Percentiles rank a stretch among this genome's conserved stretches.
phyloP scores from a whole-genome alignment of 2,329 filamentous ascomycete genomes.

The Alternaria novae-zelandiae region DNA sequence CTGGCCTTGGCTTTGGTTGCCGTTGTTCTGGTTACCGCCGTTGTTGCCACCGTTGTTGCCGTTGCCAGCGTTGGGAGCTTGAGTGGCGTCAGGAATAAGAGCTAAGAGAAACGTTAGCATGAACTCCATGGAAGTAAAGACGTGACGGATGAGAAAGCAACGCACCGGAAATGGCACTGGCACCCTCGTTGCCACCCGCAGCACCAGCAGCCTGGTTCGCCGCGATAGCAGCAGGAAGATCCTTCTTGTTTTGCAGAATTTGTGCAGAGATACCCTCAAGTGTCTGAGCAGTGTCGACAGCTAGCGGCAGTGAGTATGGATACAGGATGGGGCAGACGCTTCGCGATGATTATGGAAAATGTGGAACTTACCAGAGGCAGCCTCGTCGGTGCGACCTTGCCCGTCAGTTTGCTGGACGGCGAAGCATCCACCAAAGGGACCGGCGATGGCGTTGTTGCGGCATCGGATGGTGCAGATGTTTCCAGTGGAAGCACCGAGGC shows the following conservation, averaged over 20 bases:
- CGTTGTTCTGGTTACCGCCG: conserved; percentile 9
- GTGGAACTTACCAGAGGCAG: conserved; percentile 35
- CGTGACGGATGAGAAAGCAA: conserved; percentile 21
- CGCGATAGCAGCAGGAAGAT: conserved; percentile 57
- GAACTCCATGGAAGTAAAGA: conserved; percentile 17
- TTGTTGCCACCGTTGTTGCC: conserved; percentile 17
- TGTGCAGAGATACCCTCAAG: conserved; percentile 57
- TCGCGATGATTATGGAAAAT: not conserved
- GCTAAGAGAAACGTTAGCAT: conserved; percentile 18
- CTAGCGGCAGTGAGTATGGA: conserved; percentile 34
- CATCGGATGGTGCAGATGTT: conserved; percentile 69
- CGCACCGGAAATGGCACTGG: conserved; percentile 51
- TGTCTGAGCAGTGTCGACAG: conserved; percentile 56
- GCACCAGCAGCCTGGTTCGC: conserved; percentile 55
- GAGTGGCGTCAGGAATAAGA: conserved; percentile 22
- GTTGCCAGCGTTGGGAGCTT: conserved; percentile 14
- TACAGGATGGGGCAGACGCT: conserved; percentile 12
- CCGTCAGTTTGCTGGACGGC: conserved; percentile 63
- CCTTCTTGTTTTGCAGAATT: conserved; percentile 58
- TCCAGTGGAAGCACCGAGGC: conserved; percentile 60
- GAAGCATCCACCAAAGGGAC: conserved; percentile 68
- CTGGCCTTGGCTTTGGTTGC: not conserved
- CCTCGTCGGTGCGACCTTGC: conserved; percentile 30
- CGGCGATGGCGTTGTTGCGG: conserved; percentile 65
- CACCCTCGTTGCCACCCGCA: conserved; percentile 44